A percentile compares a stretch with the other conserved stretches of the same genome.
These are phyloP conservation scores for Trichoderma orchidacearum DNA, from an alignment of 495 filamentous ascomycete genomes.

Conservation along the genomic window DNA sequence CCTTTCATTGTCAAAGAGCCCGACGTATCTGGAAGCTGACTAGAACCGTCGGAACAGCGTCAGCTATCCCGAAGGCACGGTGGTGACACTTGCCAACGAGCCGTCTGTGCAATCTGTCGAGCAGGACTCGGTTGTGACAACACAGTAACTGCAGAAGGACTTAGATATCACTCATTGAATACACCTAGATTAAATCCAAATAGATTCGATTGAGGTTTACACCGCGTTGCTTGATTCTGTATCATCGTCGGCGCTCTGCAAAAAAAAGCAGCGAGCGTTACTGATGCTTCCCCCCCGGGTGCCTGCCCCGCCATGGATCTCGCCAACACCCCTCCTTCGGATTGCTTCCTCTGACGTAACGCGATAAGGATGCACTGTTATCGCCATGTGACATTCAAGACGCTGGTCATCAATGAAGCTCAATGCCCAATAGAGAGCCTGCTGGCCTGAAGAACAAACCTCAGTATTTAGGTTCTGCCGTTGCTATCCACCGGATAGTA, in stretches of 20 bases:
- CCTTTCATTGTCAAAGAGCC: not conserved
- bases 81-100: conserved; percentile 45
- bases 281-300: too few relatives aligned
- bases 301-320: not conserved
- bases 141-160: conserved; percentile 47
- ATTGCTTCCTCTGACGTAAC: not conserved
- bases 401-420: not conserved
- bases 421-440: too few relatives aligned
- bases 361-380: conserved; percentile 6
- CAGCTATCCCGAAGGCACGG: conserved; percentile 50
- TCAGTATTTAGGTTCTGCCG: too few relatives aligned
- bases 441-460: too few relatives aligned
- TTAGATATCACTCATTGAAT: too few relatives aligned
- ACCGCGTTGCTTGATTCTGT: too few relatives aligned
- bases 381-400: not conserved
- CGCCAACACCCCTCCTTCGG: not conserved
- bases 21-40: not conserved
- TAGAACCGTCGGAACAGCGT: conserved; percentile 38
- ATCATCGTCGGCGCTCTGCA: too few relatives aligned
- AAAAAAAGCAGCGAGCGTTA: too few relatives aligned
- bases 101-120: conserved; percentile 64
- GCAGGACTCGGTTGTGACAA: conserved; percentile 53
- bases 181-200: too few relatives aligned
- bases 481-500: too few relatives aligned
- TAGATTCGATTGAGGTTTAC: too few relatives aligned